Evolutionary conservation across 1,284 basidiomycete species (phyloP).

Genomic region (Pseudozyma sp.): DNA sequence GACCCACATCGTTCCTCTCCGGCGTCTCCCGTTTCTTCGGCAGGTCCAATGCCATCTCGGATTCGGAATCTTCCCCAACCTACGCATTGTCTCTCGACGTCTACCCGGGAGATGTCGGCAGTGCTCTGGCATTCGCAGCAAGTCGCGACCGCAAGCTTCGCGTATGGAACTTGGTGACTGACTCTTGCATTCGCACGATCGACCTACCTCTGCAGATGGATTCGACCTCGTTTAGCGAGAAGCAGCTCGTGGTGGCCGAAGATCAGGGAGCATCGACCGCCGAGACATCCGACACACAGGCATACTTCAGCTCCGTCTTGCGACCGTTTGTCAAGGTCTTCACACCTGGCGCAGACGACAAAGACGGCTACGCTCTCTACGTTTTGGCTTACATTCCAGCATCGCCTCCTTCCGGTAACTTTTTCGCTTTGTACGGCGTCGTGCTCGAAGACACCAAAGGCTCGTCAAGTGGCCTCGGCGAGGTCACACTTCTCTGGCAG

Average conservation of each 20-base stretch:
- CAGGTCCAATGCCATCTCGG: constrained; percentile 40
- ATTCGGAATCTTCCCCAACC: constrained; percentile 39
- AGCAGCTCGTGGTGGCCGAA: constrained; percentile 33
- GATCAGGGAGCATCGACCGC: constrained; percentile 9
- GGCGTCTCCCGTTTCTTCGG: constrained; percentile 60
- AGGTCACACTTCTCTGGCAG: constrained; percentile 60
- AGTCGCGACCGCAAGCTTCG: constrained; percentile 64
- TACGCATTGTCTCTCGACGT: constrained; percentile 55
- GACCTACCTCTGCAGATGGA: constrained; percentile 53
- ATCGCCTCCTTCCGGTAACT: constrained; percentile 53
- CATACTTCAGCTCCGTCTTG: constrained; percentile 40
- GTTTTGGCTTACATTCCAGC: constrained; percentile 60
- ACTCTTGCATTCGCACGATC: constrained; percentile 61
- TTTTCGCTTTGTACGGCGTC: constrained; percentile 62
- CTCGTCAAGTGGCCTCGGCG: constrained; percentile 58
- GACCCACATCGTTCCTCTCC: constrained; percentile 60
- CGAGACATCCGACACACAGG: constrained; percentile 26
- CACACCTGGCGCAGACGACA: constrained; percentile 42
- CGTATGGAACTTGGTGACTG: constrained; percentile 63
- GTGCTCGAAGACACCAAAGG: constrained; percentile 57
- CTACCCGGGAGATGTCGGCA: constrained; percentile 39
- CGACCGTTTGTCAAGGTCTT: constrained; percentile 51
- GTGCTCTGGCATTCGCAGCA: constrained; percentile 56
- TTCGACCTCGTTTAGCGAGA: constrained; percentile 21
- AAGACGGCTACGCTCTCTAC: constrained; percentile 44